Evolutionary conservation across 768 basidiomycete genomes (phyloP), one percentile per base, ranked within the genome.

Genomic region (Leccinum fibrillosum): DNA sequence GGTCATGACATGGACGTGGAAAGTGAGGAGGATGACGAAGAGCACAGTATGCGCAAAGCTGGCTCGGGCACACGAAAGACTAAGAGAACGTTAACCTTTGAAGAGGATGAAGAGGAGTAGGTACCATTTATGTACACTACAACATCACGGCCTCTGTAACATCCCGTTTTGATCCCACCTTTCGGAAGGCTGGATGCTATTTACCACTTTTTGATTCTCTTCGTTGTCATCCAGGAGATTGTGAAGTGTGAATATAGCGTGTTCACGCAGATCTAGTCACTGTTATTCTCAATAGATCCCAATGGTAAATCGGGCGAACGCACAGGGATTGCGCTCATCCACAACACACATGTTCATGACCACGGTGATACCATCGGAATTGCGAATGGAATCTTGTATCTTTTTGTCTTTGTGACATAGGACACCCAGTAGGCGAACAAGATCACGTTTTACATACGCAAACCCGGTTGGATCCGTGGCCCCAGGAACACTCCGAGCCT

Each of bases 311-410:
- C 52, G 23, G 34, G 12, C 30, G 7, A 19, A 84, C 94, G 74
- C 71, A 96, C 94, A 94, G 39, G 94, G 94, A 73, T 95, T 97
- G 57, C 88, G 76, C 65, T 94, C 94, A 69, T 98, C 94, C 26
- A 93, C 77, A 17, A 92, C 90, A 71, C 93, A 95, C 74, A 94
- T 78, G 67, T 89, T 90, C 83, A 97, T 86, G 17, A 96, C 80
- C 49, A 92, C 82, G 53, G 86, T 80, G 58, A 97, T 84, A 49
- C 94, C 94, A 23, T 83, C 88, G 61, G 80, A 84, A 35, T 72
- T 72, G 51, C 94, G 81, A 42, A 87, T 79, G 9, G 85, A 81
- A 71, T 96, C 90, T 68, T 95, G 94, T 44, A 87, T 84, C 30
- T 73, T 77, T 67, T 73, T 84, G 62, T 80, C 78, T 48, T 80